Base-by-base conservation (phyloP, 345 rosid genomes). In the Salix brachista region DNA sequence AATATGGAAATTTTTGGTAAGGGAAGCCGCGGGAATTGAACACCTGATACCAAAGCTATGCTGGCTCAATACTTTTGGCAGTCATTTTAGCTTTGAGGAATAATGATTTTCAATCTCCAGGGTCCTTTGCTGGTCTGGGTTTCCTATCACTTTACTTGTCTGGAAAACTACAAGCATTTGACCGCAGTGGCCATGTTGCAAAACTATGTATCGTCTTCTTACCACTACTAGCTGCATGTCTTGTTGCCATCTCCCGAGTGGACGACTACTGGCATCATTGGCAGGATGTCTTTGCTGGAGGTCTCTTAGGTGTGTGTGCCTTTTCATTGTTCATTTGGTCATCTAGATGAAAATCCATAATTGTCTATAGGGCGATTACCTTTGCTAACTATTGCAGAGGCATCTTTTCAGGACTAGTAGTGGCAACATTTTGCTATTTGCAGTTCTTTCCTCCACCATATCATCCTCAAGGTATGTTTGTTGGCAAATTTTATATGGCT, bases 371-470 rank as follows among this genome's bases (percentile, higher is more conserved):
- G 52, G 19, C 42, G 32, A 28, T 46, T 44, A 54, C 58, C 21
- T 72, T 61, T 6, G 7, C 70, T 74, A 72, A 81, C 73, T 68
- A 67, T 39, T 25, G 39, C 48, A 71, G 72, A 21, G 52, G 42
- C 8, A 13, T 75, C 26, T 46, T 60, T 69, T 79, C 85, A 91
- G 96, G 97, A 42, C 87, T 88, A 3, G 78, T 66, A 25, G 80
- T 86, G 62, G 82, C 97, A 48, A 81, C 90, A n/a, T 79, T 90
- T 78, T 91, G 91, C 80, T 90, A 91, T 79, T 84, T 90, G 85
- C 96, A 90, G 71, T 90, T 91, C 84, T 91, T 90, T 36, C 92
- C 97, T 4, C 90, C 90, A 32, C 97, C 97, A 7, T 81, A 89
- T 78, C 79, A 90, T 78, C 76, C 81, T 26, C 78, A 90, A 80